Conservation (phyloP, 805 yeast species). For the Yarrowia osloensis region DNA sequence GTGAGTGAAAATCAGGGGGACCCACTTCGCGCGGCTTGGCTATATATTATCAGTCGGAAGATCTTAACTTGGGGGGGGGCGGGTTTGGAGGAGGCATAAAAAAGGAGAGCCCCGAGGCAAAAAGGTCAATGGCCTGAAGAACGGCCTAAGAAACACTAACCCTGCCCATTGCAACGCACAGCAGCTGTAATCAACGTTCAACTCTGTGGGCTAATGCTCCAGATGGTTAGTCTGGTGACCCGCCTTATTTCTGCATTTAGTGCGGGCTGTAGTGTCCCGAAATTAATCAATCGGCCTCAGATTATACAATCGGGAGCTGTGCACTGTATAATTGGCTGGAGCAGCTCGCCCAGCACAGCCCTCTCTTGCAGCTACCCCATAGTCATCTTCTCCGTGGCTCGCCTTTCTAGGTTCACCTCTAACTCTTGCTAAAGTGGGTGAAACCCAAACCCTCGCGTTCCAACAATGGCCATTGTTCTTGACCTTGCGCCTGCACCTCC, state of each 20-base stretch:
- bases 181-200: not conserved
- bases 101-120: not conserved
- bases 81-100: not conserved
- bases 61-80: too few species aligned
- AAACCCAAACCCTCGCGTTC: constrained; percentile 26
- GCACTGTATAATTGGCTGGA: too few species aligned
- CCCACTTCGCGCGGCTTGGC: not conserved
- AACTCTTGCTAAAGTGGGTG: constrained; percentile 10
- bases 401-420: not conserved
- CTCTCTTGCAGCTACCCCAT: not conserved
- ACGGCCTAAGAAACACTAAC: not conserved
- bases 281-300: too few species aligned
- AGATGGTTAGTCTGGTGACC: not conserved
- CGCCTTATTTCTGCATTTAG: not conserved
- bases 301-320: too few species aligned
- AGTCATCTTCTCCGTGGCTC: not conserved
- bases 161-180: not conserved
- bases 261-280: not conserved
- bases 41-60: not conserved
- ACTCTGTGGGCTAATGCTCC: not conserved
- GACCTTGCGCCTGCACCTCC: constrained; percentile 27
- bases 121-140: not conserved
- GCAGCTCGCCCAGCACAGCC: too few species aligned
- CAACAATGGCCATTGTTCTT: constrained; percentile 22
- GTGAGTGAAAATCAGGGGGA: not conserved